Conservation (phyloP, 768 basidiomycete genomes). For the Lactarius tabidus region DNA sequence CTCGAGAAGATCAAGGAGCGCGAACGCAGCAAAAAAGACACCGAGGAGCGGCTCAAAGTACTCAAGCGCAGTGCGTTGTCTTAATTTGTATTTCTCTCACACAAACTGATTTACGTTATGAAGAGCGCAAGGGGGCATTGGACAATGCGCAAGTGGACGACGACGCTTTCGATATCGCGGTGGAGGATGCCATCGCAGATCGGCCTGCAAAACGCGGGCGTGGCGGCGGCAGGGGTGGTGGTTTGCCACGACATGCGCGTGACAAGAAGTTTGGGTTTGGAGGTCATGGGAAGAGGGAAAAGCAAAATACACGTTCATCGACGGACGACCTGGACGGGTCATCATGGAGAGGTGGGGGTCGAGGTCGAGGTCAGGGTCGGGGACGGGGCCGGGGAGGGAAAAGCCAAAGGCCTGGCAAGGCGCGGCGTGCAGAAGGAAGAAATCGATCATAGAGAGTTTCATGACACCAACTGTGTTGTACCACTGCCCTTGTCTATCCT, state of each 20-base stretch:
- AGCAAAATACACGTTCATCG: slow-evolving; percentile 78
- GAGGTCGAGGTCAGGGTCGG: slow-evolving; percentile 35
- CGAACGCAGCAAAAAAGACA: slow-evolving; percentile 84
- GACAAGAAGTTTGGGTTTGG: slow-evolving; percentile 84
- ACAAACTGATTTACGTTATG: slow-evolving; percentile 1
- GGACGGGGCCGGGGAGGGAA: slow-evolving; percentile 27
- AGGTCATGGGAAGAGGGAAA: slow-evolving; percentile 61
- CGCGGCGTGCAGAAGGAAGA: slow-evolving; percentile 44
- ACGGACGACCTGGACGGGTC: slow-evolving; percentile 64
- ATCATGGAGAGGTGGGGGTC: slow-evolving; percentile 31
- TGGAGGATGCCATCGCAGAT: slow-evolving; percentile 84
- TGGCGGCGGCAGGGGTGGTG: slow-evolving; percentile 26
- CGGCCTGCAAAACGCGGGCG: slow-evolving; percentile 58
- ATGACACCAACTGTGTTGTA: slow-evolving; percentile 52
- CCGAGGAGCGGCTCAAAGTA: slow-evolving; percentile 79
- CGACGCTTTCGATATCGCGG: slow-evolving; percentile 79
- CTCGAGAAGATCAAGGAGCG: slow-evolving; percentile 90
- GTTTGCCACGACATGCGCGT: slow-evolving; percentile 56
- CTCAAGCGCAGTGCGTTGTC: slow-evolving; percentile 79
- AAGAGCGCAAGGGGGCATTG: slow-evolving; percentile 82
- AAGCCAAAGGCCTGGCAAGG: slow-evolving; percentile 56
- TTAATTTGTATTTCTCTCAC: not conserved
- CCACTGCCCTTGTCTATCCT: slow-evolving; percentile 71
- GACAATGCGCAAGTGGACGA: slow-evolving; percentile 58
- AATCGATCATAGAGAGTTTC: slow-evolving; percentile 27